phyloP scores from a whole-genome alignment of 2,329 filamentous ascomycete species.

The Podosphaera leucotricha region DNA sequence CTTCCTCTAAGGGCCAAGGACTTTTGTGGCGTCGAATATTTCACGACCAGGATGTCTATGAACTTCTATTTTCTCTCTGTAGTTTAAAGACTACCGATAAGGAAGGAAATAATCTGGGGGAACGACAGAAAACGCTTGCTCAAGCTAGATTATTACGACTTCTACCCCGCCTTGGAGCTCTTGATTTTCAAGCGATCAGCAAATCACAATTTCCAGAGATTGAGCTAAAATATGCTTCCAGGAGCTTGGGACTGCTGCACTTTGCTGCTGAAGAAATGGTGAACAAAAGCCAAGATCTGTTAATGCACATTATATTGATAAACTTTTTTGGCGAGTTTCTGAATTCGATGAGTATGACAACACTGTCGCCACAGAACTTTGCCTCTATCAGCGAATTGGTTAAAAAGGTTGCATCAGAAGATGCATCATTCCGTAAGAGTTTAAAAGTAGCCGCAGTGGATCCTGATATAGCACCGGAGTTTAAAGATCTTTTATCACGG shows the following conservation, averaged over 20 bases:
- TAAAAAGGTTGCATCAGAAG: slow-evolving; percentile 9
- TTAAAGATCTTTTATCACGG: not conserved
- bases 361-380: slow-evolving; percentile 10
- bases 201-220: slow-evolving; percentile 12
- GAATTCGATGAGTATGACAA: slow-evolving; percentile 12
- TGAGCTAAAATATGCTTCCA: slow-evolving; percentile 8
- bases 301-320: slow-evolving; percentile 16
- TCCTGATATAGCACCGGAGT: not conserved
- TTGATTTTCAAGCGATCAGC: slow-evolving; percentile 12
- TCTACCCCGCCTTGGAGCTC: slow-evolving; percentile 12
- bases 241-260: slow-evolving; percentile 11
- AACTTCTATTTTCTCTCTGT: slow-evolving; percentile 21
- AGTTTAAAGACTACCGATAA: slow-evolving; percentile 9
- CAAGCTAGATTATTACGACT: slow-evolving; percentile 15
- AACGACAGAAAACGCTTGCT: slow-evolving; percentile 15
- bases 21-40: slow-evolving; percentile 31
- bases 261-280: slow-evolving; percentile 16
- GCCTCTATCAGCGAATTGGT: slow-evolving; percentile 11
- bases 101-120: slow-evolving; percentile 9
- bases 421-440: slow-evolving; percentile 11
- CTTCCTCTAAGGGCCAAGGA: slow-evolving; percentile 22
- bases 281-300: slow-evolving; percentile 13
- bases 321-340: slow-evolving; percentile 16
- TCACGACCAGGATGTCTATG: slow-evolving; percentile 21
- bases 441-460: slow-evolving; percentile 8